Base-by-base conservation (phyloP, 176 grass and related monocot species). In the Puccinellia tenuiflora region DNA sequence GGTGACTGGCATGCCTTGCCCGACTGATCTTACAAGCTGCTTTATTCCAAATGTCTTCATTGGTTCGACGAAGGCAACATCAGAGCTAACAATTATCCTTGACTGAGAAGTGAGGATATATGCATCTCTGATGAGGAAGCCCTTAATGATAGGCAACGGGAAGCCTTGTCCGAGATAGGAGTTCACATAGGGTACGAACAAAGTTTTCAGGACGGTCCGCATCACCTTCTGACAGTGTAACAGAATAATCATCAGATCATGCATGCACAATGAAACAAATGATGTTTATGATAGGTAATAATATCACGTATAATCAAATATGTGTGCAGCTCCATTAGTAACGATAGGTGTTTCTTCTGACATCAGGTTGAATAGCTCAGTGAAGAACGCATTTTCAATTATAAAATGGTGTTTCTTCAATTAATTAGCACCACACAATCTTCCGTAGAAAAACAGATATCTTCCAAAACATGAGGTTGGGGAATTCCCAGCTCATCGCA, bases 111-210 rank as follows among this genome's bases (percentile, higher is more conserved):
- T 88, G 42, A 93, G 79, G 86, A 95, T 87, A 73, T 90, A 88
- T 62, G 90, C 93, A 89, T 91, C 87, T 76, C 59, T 88, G 48
- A 98, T 79, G 24, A 83, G 80, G 82, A 95, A 98, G 5, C 87
- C 96, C 62, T 90, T 72, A 67, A 95, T 88, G 48, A 95, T 91
- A 0, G 93, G 96, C 73, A 98, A 83, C 37, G 72, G 89, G 70
- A 98, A 93, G 48, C 96, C 91, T 74, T 78, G 60, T 52, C 46
- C 69, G 21, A 95, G 85, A 84, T 93, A 94, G 5, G 79, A 83
- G 60, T 98, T 98, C 68, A 95, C 73, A 67, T 93, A 98, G 25
- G 96, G 96, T 40, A 98, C 82, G 60, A 94, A 92, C 80, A 95
- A 70, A 1, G 12, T 78, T 90, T 92, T 95, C 68, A 98, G 80